These are phyloP conservation scores for Plasmodium knowlesi DNA, from an alignment of 169 alveolate species.

Conservation along the genomic window DNA sequence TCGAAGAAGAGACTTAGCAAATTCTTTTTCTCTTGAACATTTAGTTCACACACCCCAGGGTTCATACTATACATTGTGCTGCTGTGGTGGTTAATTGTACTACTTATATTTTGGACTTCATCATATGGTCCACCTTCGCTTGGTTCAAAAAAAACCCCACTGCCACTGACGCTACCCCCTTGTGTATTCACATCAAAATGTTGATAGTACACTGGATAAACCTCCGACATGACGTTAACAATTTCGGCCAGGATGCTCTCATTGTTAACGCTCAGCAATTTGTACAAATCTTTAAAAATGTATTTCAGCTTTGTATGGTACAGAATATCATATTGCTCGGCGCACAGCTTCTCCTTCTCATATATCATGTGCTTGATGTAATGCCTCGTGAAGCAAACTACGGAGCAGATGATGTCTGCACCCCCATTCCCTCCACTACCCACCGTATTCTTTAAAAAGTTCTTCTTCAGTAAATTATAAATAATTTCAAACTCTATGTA, in stretches of 20 bases:
- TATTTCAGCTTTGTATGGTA: constrained; percentile 68
- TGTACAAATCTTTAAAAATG: constrained; percentile 66
- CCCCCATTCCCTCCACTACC: constrained; percentile 6
- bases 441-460: constrained; percentile 32
- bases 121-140: not conserved
- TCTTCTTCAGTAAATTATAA: constrained; percentile 70
- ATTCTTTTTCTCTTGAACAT: constrained; percentile 21
- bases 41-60: constrained; percentile 1
- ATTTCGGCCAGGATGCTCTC: constrained; percentile 27
- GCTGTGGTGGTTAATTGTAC: not conserved
- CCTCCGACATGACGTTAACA: constrained; percentile 21
- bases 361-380: constrained; percentile 52
- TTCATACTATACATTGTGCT: not conserved
- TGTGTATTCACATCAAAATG: not conserved
- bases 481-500: constrained; percentile 73
- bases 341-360: constrained; percentile 53
- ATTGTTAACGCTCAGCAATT: constrained; percentile 24
- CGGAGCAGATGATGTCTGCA: constrained; percentile 7
- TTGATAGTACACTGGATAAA: constrained; percentile 41
- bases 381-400: constrained; percentile 38
- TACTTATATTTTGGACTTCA: not conserved
- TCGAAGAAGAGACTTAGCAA: constrained; percentile 43
- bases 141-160: not conserved
- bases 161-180: not conserved
- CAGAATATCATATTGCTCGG: constrained; percentile 65